Evolutionary conservation across 169 alveolate genomes (phyloP), one percentile per base, ranked within the genome.

Genomic region (Plasmodium gaboni): DNA sequence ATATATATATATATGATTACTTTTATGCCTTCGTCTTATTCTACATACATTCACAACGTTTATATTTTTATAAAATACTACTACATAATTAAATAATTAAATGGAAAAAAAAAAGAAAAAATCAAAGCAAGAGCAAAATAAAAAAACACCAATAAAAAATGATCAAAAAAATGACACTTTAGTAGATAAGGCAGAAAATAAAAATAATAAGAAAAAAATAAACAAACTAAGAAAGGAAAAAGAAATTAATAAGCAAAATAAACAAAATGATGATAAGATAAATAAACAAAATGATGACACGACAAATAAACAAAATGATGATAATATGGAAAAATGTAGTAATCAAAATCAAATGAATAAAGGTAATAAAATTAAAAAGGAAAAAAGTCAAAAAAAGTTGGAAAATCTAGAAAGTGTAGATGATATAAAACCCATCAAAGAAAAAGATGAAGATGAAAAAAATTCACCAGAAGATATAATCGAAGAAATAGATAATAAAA

Each of bases 201-300:
- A 59, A 67, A 92, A 26, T 22, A 59, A 73, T 51, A 28, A 50
- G n/a, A 48, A 72, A 65, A 44, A 26, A 22, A n/a, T 70, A 78
- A 80, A 55, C 46, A 22, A 50, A 57, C 48, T 24, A 48, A 48
- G 28, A 74, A 12, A 64, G 42, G 59, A 78, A 19, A 42, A 50
- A 48, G 13, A 57, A 42, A 13, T 7, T 17, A 57, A 61, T 9
- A 42, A 7, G 64, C 50, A 38, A 65, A 65, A 67, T 38, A 67
- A 28, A 15, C 53, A 59, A 59, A 59, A 59, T 8, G 68, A 3
- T 2, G 19, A 59, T n/a, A 2, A 10, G 19, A 59, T 17, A n/a
- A 28, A 59, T 15, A 59, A 9, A 22, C 42, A n/a, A 59, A 59
- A 9, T 3, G 15, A 61, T 7, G 24, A 19, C 22, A 19, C 22